phyloP scores from a whole-genome alignment of 805 yeast genomes.

The Sugiyamaella lignohabitans region DNA sequence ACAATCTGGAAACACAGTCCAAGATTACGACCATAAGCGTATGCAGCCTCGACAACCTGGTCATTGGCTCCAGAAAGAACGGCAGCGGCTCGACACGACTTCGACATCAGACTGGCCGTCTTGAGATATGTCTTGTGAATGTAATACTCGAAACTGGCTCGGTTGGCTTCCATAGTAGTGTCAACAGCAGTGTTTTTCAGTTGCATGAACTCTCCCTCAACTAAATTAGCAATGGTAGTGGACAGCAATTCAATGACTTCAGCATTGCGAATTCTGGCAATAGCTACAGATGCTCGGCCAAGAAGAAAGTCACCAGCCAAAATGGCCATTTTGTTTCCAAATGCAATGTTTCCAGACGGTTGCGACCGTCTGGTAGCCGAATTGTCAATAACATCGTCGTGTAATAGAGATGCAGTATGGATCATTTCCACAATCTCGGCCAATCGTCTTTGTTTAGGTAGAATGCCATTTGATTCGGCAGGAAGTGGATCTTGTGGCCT shows the following conservation, averaged over 20 bases:
- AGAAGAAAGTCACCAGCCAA: constrained; percentile 93
- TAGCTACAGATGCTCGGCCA: constrained; percentile 94
- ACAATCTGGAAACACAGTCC: constrained; percentile 95
- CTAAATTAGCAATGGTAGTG: constrained; percentile 92
- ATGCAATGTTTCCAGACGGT: constrained; percentile 88
- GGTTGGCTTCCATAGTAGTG: constrained; percentile 43
- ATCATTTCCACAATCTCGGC: constrained; percentile 99
- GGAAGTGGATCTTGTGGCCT: constrained; percentile 72
- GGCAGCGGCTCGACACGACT: constrained; percentile 88
- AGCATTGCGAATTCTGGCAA: constrained; percentile 89
- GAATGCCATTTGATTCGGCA: constrained; percentile 61
- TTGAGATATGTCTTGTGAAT: constrained; percentile 91
- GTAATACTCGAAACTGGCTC: constrained; percentile 84
- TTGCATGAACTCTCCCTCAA: constrained; percentile 99
- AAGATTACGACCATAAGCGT: constrained; percentile 84
- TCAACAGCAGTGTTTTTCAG: constrained; percentile 79
- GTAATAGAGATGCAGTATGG: constrained; percentile 91
- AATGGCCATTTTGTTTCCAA: constrained; percentile 95
- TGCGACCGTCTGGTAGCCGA: constrained; percentile 82
- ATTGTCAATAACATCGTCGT: constrained; percentile 93
- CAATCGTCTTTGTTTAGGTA: constrained; percentile 89
- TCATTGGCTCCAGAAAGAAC: constrained; percentile 81
- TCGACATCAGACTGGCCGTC: constrained; percentile 91
- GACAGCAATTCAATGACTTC: constrained; percentile 95
- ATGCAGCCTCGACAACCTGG: constrained; percentile 72